Base-by-base conservation (phyloP, 2,329 filamentous ascomycete species). In the Verticillium klebahnii region DNA sequence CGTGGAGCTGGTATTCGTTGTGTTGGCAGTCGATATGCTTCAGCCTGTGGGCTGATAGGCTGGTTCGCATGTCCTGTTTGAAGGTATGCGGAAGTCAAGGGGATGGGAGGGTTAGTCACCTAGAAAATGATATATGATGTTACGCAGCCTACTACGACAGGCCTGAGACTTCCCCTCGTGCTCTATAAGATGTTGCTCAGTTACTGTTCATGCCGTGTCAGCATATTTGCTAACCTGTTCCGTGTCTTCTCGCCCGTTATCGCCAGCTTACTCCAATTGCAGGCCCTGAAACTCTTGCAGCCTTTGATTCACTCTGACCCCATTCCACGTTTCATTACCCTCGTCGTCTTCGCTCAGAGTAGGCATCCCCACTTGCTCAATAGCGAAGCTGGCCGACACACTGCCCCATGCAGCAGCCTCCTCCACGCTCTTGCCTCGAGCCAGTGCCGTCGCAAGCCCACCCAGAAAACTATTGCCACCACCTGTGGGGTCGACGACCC, bases 291-390 rank as follows among this genome's bases (percentile, higher is more conserved):
- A 87, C 58, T 82, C 80, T 9, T 74, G 70, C 64, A 88, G 71
- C 59, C 87, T 78, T 23, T 83, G 77, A 5, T 80, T 72, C 5
- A 88, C 83, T 29, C 70, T 71, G 6, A 80, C 78, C 1, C 82
- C 84, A 69, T 89, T 90, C 87, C 87, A 90, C 19, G 77, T 82
- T 73, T 89, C 87, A 25, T 69, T 67, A 6, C 79, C 81, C 4
- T 77, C 67, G 9, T 73, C 75, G 59, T 80, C 75, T 57, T 70
- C 69, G 2, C 72, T 77, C 14, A 93, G 70, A 1, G 73, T 73
- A 0, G 94, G 94, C 73, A 96, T 85, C 0, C 95, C 94, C 59
- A 96, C 88, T 74, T 99, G 95, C 76, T 99, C 93, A 69, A 99
- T 96, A 17, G 92, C 92, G 74, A 97, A 95, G 70, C 93, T 93